phyloP scores from a whole-genome alignment of 2,329 filamentous ascomycete genomes.

The Grosmannia huntii region DNA sequence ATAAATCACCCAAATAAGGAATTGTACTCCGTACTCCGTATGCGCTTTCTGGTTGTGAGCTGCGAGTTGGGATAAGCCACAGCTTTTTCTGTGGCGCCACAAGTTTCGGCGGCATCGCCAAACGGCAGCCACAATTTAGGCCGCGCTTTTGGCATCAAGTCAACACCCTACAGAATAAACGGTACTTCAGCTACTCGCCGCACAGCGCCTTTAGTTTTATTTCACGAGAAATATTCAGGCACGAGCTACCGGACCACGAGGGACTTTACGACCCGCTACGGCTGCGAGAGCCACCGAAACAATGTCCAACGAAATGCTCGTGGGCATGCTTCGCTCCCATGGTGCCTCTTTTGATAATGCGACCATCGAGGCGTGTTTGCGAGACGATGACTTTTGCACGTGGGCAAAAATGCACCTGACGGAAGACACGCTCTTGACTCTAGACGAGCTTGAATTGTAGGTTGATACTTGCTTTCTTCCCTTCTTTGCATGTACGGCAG shows the following conservation, averaged over 20 bases:
- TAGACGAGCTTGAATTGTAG: conserved; percentile 40
- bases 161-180: not conserved
- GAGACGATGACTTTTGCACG: conserved; percentile 21
- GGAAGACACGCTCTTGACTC: conserved; percentile 38
- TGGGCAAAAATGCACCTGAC: conserved; percentile 38
- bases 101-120: not conserved
- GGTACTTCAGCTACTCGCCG: not conserved
- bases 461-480: not conserved
- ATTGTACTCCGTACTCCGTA: no score
- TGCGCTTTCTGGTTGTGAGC: no score
- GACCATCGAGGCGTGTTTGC: conserved; percentile 22
- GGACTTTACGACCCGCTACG: not conserved
- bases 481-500: not conserved
- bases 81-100: not conserved
- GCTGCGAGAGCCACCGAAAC: not conserved
- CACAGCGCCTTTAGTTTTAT: not conserved
- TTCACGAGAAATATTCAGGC: not conserved
- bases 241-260: not conserved
- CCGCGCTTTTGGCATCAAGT: not conserved
- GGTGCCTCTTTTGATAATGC: conserved; percentile 4
- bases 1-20: no score
- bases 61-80: not conserved
- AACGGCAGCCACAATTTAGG: not conserved
- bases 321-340: conserved; percentile 5
- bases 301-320: conserved; percentile 1